A percentile compares a stretch with the other conserved stretches of the same genome.
Conservation (phyloP, 1,284 basidiomycete species). For the Termitomyces sp. region DNA sequence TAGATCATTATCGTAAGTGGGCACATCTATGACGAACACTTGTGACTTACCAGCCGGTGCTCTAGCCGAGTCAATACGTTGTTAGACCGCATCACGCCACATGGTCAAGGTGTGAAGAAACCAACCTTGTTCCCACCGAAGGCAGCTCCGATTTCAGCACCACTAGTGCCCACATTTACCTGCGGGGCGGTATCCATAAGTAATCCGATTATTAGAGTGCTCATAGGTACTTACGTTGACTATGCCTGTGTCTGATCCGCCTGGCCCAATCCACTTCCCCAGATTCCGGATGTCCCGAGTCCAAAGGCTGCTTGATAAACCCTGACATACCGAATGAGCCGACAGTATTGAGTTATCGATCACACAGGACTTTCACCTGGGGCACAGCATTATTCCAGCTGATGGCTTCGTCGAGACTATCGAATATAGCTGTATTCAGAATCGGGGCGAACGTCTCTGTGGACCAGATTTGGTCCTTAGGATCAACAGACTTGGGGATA, state of each 20-base stretch:
- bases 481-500: constrained; percentile 53
- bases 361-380: constrained; percentile 41
- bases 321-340: constrained; percentile 36
- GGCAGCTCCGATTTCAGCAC: constrained; percentile 84
- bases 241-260: constrained; percentile 82
- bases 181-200: constrained; percentile 26
- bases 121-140: constrained; percentile 91
- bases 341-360: constrained; percentile 11
- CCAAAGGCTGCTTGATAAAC: constrained; percentile 88
- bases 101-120: constrained; percentile 12
- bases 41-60: constrained; percentile 68
- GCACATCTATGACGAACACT: constrained; percentile 9
- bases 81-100: constrained; percentile 18
- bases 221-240: constrained; percentile 59
- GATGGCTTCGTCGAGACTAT: constrained; percentile 88
- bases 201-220: constrained; percentile 7
- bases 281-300: constrained; percentile 78
- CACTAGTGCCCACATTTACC: constrained; percentile 91
- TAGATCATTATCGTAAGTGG: constrained; percentile 12
- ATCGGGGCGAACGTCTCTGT: constrained; percentile 87
- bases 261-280: constrained; percentile 88
- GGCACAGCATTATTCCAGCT: constrained; percentile 90
- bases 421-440: constrained; percentile 84
- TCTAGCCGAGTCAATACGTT: constrained; percentile 37
- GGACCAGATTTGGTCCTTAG: constrained; percentile 61